Evolutionary conservation across 495 filamentous ascomycete species (phyloP).

Genomic region (Aspergillus haitiensis): DNA sequence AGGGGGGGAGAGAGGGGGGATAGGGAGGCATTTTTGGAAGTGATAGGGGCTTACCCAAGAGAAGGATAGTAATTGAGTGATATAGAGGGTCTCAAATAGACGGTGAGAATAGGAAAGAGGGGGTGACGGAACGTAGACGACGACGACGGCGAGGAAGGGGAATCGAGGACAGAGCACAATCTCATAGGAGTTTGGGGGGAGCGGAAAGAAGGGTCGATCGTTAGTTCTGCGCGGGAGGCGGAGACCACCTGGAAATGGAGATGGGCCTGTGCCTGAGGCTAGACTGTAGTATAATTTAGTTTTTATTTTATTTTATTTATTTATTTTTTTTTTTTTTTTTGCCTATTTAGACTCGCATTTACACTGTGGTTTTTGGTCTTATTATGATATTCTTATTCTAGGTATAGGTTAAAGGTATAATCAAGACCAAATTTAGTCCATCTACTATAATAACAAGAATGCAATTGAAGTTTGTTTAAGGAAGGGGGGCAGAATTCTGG

Average conservation of each 20-base stretch:
- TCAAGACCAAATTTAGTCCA: no score
- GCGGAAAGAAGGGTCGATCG: slow-evolving; percentile 14
- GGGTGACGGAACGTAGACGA: neutral
- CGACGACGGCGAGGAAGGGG: slow-evolving; percentile 2
- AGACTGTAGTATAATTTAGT: neutral
- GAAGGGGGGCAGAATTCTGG: no score
- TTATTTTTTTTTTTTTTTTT: neutral
- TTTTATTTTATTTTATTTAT: neutral
- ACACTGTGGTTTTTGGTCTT: neutral
- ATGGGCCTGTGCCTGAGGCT: slow-evolving; percentile 6
- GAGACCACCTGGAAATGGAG: slow-evolving; percentile 14
- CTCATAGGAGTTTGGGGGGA: slow-evolving; percentile 12
- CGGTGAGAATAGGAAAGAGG: slow-evolving; percentile 9
- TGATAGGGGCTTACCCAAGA: slow-evolving; percentile 7
- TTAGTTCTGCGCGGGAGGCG: slow-evolving; percentile 18
- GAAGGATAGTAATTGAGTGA: slow-evolving; percentile 11
- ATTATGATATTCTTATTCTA: no score
- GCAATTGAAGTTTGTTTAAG: no score
- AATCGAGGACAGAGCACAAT: slow-evolving; percentile 8
- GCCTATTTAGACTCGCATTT: neutral
- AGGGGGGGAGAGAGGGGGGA: slow-evolving; percentile 11
- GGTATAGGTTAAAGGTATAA: no score
- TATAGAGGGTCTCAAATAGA: slow-evolving; percentile 4
- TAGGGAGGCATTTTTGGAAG: slow-evolving; percentile 20
- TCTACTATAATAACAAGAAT: no score